Base-by-base conservation (phyloP, 2,329 filamentous ascomycete species). In the Paraconiothyrium sp. region DNA sequence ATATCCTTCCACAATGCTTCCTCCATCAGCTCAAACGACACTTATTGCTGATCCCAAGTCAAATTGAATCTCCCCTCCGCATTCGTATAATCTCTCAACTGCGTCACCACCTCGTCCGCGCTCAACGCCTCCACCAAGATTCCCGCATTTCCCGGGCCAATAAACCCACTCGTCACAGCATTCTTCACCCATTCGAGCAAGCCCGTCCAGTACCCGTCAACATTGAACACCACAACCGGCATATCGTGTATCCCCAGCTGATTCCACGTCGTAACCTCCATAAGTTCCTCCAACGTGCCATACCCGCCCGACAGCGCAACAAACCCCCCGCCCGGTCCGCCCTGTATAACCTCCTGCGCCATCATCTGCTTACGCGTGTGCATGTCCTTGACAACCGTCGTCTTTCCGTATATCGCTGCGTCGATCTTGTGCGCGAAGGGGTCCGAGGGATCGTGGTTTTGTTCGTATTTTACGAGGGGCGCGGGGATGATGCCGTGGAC, bases 401-500 rank as follows among this genome's bases (percentile, higher is more conserved):
- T 97, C 47, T 85, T 84, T 10, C 95, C 95, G 76, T 92, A 99
- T 4, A 88, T 79, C 4, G 80, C 72, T 75, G 89, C 85, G 61
- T 90, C 87, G 52, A 91, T 88, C 11, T 68, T 70, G 71, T 85
- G 72, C 77, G 67, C 75, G 70, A 54, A 68, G 59, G 70, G 63
- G 75, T 82, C 70, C 75, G 80, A 66, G 4, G 79, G 76, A 59
- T 84, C 83, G 73, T 89, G 86, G 58, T 88, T 78, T 56, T 85
- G 90, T 81, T 97, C 94, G 78, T 90, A 90, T 68, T 87, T 86
- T 48, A 97, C 88, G 6, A 99, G 87, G 0, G 94, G 91, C 55
- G 90, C 87, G 5, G 95, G 95, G 72, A 99, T 97, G 77, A 99
- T 92, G 74, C 95, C 95, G 81, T 97, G 94, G 16, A 98, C 95